Percentiles rank a stretch among this genome's conserved stretches.
phyloP scores from a whole-genome alignment of 106 monocot genomes.

The Vanilla planifolia region DNA sequence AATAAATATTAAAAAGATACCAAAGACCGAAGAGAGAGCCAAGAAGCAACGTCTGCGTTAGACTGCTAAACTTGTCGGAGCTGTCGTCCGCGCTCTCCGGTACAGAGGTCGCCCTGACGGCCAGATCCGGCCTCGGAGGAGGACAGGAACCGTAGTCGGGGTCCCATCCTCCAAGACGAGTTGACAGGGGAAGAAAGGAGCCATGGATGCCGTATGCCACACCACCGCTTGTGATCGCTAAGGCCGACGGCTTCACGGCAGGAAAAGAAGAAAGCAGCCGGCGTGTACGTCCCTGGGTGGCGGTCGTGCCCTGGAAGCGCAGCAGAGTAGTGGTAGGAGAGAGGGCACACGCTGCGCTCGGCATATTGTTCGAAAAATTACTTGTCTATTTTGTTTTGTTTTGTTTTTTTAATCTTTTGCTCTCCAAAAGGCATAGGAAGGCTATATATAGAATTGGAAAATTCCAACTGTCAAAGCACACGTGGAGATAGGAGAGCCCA shows the following conservation, averaged over 20 bases:
- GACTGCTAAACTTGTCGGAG: background rate
- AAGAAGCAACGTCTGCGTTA: constrained; percentile 41
- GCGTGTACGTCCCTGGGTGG: constrained; percentile 12
- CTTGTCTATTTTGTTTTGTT: no score
- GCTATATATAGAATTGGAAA: no score
- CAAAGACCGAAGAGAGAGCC: constrained; percentile 55
- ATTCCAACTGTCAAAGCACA: no score
- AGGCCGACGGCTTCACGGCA: background rate
- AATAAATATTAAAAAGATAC: constrained; percentile 81
- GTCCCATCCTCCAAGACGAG: constrained; percentile 1
- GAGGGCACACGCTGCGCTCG: constrained; percentile 25
- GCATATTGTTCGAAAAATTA: constrained; percentile 16
- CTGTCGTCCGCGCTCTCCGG: constrained; percentile 14
- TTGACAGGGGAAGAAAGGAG: background rate
- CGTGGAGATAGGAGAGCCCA: no score
- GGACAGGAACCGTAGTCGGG: background rate
- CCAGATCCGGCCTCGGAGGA: background rate
- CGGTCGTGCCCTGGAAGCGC: constrained; percentile 2
- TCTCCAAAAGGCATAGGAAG: no score
- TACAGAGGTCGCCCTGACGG: constrained; percentile 10
- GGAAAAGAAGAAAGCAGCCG: constrained; percentile 2
- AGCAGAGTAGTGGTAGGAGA: constrained; percentile 16
- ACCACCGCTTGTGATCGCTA: background rate
- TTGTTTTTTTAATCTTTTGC: no score
- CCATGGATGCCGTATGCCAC: background rate